Percentiles rank a stretch among this genome's conserved stretches.
Evolutionary conservation across 352 stramenopile species (phyloP).

Genomic region (Hyaloperonospora brassicae): DNA sequence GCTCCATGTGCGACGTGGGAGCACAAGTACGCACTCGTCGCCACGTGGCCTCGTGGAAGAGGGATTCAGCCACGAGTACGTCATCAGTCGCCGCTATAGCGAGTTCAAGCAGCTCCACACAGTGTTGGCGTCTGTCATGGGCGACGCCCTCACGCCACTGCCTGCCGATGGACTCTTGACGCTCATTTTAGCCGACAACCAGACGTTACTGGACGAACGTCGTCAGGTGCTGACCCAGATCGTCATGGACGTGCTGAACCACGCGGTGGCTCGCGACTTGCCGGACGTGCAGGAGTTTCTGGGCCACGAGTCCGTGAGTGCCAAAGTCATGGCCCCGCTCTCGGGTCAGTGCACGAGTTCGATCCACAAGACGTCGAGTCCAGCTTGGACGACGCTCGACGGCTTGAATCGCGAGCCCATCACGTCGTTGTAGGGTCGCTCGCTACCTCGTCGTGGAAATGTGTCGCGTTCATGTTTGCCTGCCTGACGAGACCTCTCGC

Average conservation of each 20-base stretch:
- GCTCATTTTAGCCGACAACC: conserved; percentile 62
- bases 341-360: conserved; percentile 49
- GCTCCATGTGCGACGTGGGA: conserved; percentile 36
- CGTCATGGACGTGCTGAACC: conserved; percentile 50
- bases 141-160: conserved; percentile 37
- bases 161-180: conserved; percentile 52
- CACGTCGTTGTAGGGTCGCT: too few species aligned
- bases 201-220: conserved; percentile 57
- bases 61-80: conserved; percentile 36
- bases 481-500: too few species aligned
- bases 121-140: conserved; percentile 41
- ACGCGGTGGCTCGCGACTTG: conserved; percentile 42
- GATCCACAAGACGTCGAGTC: conserved; percentile 66
- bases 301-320: conserved; percentile 42
- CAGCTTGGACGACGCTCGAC: conserved; percentile 36
- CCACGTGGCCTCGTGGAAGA: conserved; percentile 25
- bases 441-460: too few species aligned
- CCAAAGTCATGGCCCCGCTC: conserved; percentile 27
- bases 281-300: conserved; percentile 62
- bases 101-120: conserved; percentile 66
- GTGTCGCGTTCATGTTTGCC: too few species aligned
- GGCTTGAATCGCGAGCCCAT: too few species aligned
- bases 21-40: conserved; percentile 28
- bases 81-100: conserved; percentile 54
- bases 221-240: conserved; percentile 53